Conservation (phyloP, 2,329 filamentous ascomycete species). For the Grosmannia serpens region DNA sequence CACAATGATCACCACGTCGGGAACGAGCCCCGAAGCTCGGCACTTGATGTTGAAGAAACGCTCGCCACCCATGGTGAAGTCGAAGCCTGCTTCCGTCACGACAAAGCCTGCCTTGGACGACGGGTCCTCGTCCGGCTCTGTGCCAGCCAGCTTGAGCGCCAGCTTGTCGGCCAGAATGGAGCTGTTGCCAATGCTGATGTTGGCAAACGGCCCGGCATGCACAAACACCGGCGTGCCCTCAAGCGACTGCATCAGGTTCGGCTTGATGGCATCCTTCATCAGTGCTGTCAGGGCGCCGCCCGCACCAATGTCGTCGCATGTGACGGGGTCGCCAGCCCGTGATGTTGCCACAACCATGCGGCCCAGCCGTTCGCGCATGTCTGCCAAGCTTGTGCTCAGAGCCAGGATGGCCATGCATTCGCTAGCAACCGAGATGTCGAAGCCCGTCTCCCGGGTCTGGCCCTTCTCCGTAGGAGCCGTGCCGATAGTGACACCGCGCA, state of each 20-base stretch:
- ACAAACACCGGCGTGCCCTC: constrained; percentile 97
- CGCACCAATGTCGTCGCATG: constrained; percentile 88
- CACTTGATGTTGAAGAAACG: constrained; percentile 99
- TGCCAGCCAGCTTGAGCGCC: constrained; percentile 89
- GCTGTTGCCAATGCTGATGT: constrained; percentile 95
- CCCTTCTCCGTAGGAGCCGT: constrained; percentile 86
- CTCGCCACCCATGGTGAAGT: constrained; percentile 99
- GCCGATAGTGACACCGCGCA: constrained; percentile 81
- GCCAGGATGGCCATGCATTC: constrained; percentile 98
- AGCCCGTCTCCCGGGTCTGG: constrained; percentile 76
- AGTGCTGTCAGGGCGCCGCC: constrained; percentile 86
- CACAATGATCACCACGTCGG: constrained; percentile 89
- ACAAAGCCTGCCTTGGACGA: constrained; percentile 79
- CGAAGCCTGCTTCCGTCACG: constrained; percentile 93
- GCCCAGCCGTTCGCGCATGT: constrained; percentile 88
- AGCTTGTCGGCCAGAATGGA: constrained; percentile 92
- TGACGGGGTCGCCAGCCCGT: constrained; percentile 75
- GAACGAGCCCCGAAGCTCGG: constrained; percentile 80
- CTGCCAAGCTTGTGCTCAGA: constrained; percentile 72
- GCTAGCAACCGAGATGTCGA: constrained; percentile 94
- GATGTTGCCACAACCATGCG: constrained; percentile 93
- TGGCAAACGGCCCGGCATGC: constrained; percentile 93
- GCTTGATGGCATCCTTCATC: constrained; percentile 98
- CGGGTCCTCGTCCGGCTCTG: constrained; percentile 81
- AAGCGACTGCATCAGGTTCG: constrained; percentile 95